Evolutionary conservation across 1,284 basidiomycete genomes (phyloP).

Genomic region (Naganishia sp.): DNA sequence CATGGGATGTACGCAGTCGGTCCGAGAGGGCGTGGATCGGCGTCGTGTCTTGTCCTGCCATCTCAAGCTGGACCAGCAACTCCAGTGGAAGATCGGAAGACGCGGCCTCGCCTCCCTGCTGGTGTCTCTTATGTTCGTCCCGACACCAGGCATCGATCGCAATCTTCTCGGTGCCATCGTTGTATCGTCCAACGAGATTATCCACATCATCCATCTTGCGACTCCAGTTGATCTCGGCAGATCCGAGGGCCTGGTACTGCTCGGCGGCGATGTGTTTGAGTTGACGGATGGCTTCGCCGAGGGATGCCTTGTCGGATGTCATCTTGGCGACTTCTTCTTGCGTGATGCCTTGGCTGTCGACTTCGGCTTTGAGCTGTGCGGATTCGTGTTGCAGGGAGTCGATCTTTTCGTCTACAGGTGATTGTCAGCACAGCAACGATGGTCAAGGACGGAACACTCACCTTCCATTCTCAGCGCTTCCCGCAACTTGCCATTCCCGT

Average conservation of each 20-base stretch:
- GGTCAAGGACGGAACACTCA: constrained; percentile 30
- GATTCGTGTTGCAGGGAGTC: constrained; percentile 66
- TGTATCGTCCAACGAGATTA: constrained; percentile 73
- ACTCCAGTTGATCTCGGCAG: constrained; percentile 73
- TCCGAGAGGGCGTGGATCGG: constrained; percentile 24
- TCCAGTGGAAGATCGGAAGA: constrained; percentile 66
- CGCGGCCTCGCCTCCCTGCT: constrained; percentile 70
- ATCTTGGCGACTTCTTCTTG: constrained; percentile 81
- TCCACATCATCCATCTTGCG: constrained; percentile 75
- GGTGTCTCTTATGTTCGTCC: constrained; percentile 60
- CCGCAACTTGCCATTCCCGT: constrained; percentile 39
- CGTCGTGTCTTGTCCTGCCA: constrained; percentile 50
- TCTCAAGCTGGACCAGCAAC: constrained; percentile 67
- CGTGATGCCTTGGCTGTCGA: constrained; percentile 77
- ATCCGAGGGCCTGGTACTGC: constrained; percentile 61
- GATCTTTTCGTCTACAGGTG: constrained; percentile 52
- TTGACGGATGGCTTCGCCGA: constrained; percentile 70
- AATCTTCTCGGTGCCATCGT: constrained; percentile 67
- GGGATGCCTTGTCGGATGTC: constrained; percentile 77
- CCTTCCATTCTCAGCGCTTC: constrained; percentile 43
- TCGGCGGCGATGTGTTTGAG: constrained; percentile 72
- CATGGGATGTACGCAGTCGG: constrained; percentile 8
- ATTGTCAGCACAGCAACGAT: background rate
- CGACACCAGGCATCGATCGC: constrained; percentile 61
- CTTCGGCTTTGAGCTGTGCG: constrained; percentile 63